phyloP scores from a whole-genome alignment of 305 asterid species.

The Rubia balearica region DNA sequence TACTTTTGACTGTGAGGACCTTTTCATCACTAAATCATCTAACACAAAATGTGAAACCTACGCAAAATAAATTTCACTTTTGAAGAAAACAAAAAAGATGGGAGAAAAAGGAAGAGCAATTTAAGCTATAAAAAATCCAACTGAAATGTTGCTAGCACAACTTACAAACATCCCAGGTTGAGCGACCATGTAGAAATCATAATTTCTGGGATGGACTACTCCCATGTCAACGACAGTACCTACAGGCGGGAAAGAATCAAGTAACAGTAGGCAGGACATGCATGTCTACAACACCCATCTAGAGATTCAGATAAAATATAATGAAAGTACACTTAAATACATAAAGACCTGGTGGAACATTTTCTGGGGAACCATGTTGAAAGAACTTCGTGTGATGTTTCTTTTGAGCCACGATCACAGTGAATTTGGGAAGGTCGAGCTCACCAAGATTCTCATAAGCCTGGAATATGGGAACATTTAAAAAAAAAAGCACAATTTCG shows the following conservation, averaged over 20 bases:
- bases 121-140: not conserved
- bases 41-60: not conserved
- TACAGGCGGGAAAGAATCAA: conserved; percentile 25
- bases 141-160: conserved; percentile 15
- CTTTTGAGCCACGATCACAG: conserved; percentile 78
- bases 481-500: not conserved
- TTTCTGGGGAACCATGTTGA: conserved; percentile 60
- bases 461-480: conserved; percentile 33
- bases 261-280: conserved; percentile 10
- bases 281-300: not conserved
- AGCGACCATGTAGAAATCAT: conserved; percentile 84
- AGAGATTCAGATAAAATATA: conserved; percentile 1
- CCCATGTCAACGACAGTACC: conserved; percentile 82
- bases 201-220: conserved; percentile 65
- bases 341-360: conserved; percentile 75
- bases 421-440: conserved; percentile 69
- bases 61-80: not conserved
- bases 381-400: conserved; percentile 75
- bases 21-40: not conserved
- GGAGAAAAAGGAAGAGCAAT: not conserved
- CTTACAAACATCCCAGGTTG: conserved; percentile 78
- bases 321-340: conserved; percentile 12
- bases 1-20: not conserved
- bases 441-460: conserved; percentile 82
- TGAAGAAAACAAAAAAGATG: not conserved